Evolutionary conservation across 192 early-diverging fungal species (phyloP).

Genomic region (Phlyctochytrium arcticum): DNA sequence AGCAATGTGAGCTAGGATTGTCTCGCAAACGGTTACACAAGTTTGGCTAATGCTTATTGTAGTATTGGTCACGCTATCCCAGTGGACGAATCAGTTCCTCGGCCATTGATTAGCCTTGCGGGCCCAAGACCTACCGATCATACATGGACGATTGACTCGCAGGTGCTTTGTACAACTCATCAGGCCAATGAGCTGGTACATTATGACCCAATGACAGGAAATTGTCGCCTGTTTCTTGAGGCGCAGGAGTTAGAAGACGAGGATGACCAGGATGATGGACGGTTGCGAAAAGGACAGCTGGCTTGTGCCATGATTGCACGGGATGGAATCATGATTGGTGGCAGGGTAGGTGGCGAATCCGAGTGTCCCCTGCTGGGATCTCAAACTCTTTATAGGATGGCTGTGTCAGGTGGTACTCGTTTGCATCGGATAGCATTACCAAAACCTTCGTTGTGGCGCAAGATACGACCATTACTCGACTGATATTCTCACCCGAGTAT

Average conservation of each 20-base stretch:
- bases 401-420: conserved; percentile 19
- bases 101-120: neutral
- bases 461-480: conserved; percentile 1
- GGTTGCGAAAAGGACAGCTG: conserved; percentile 19
- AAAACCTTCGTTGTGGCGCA: conserved; percentile 2
- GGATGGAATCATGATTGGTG: conserved; percentile 32
- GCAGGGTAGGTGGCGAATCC: conserved; percentile 28
- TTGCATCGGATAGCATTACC: conserved; percentile 17
- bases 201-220: conserved; percentile 31
- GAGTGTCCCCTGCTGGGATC: too few species aligned
- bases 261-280: neutral
- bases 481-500: conserved; percentile 45
- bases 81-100: neutral
- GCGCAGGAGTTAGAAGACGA: conserved; percentile 1
- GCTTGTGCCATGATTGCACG: conserved; percentile 24
- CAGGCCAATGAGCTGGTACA: conserved; percentile 25
- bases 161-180: conserved; percentile 14
- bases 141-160: conserved; percentile 21
- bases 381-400: conserved; percentile 37
- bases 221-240: conserved; percentile 14
- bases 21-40: neutral
- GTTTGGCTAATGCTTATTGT: neutral
- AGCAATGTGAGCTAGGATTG: conserved; percentile 34
- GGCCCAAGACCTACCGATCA: conserved; percentile 2
- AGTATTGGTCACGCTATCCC: neutral